phyloP scores from a whole-genome alignment of 805 yeast species.

The Schizosaccharomyces cryophilus region DNA sequence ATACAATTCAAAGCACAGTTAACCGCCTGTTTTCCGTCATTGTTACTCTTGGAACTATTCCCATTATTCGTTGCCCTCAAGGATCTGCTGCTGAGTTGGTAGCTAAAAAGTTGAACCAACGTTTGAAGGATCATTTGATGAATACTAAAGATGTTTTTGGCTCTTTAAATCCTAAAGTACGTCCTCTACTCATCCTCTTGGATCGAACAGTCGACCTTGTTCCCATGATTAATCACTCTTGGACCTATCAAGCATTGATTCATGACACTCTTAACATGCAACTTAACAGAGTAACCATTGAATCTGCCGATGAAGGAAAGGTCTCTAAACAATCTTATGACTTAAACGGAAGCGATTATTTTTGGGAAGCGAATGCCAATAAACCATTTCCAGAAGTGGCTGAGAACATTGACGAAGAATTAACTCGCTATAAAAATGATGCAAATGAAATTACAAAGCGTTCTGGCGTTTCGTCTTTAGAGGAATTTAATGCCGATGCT shows the following conservation, averaged over 20 bases:
- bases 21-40: slow-evolving; percentile 59
- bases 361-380: slow-evolving; percentile 66
- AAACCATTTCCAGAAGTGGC: slow-evolving; percentile 98
- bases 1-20: slow-evolving; percentile 44
- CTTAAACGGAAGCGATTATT: slow-evolving; percentile 70
- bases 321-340: slow-evolving; percentile 36
- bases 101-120: slow-evolving; percentile 64
- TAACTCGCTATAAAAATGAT: slow-evolving; percentile 58
- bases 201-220: slow-evolving; percentile 80
- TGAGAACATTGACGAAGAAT: slow-evolving; percentile 72
- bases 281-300: slow-evolving; percentile 55
- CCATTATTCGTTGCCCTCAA: slow-evolving; percentile 70
- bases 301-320: slow-evolving; percentile 17
- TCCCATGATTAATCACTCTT: slow-evolving; percentile 86
- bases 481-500: slow-evolving; percentile 32
- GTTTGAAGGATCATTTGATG: slow-evolving; percentile 61
- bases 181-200: slow-evolving; percentile 55
- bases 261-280: slow-evolving; percentile 69
- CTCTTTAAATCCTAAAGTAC: slow-evolving; percentile 5
- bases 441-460: slow-evolving; percentile 64
- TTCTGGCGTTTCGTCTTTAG: slow-evolving; percentile 47
- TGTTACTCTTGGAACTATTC: slow-evolving; percentile 26
- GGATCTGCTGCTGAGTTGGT: slow-evolving; percentile 93
- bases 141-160: slow-evolving; percentile 24
- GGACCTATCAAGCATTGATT: slow-evolving; percentile 93